phyloP scores from a whole-genome alignment of 805 yeast species.

The Teunomyces atbi region DNA sequence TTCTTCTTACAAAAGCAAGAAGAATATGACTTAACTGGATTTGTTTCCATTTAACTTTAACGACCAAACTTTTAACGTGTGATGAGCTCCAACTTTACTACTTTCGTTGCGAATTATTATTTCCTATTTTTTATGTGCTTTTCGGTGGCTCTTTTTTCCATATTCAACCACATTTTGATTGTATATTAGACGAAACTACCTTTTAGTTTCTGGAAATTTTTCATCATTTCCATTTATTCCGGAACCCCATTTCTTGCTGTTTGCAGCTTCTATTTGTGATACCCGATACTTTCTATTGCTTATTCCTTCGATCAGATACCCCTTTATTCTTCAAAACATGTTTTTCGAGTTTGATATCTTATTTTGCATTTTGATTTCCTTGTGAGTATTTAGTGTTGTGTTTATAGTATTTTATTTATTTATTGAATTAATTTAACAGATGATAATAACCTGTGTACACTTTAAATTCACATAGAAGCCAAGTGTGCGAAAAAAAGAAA shows the following conservation, averaged over 20 bases:
- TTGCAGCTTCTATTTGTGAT: not conserved
- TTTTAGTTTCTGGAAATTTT: not conserved
- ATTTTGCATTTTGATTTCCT: not conserved
- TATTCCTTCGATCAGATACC: not conserved
- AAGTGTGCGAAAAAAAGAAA: no score
- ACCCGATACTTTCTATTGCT: not conserved
- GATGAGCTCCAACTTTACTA: not conserved
- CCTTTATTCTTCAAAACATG: no score
- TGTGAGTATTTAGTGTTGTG: not conserved
- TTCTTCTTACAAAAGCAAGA: constrained; percentile 23
- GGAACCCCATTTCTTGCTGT: not conserved
- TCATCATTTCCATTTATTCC: not conserved
- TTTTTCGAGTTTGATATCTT: not conserved
- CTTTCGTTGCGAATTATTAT: not conserved
- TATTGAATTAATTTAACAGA: no score
- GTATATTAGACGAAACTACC: constrained; percentile 5
- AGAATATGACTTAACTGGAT: constrained; percentile 24
- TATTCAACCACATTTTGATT: constrained; percentile 7
- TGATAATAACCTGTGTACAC: no score
- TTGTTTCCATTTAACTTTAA: constrained; percentile 13
- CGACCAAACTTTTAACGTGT: not conserved
- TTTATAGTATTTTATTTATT: no score
- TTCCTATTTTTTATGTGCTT: not conserved
- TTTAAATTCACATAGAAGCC: no score
- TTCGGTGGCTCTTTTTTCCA: not conserved